Base-by-base conservation (phyloP, 2,329 filamentous ascomycete genomes). In the Tolypocladium tropicale region DNA sequence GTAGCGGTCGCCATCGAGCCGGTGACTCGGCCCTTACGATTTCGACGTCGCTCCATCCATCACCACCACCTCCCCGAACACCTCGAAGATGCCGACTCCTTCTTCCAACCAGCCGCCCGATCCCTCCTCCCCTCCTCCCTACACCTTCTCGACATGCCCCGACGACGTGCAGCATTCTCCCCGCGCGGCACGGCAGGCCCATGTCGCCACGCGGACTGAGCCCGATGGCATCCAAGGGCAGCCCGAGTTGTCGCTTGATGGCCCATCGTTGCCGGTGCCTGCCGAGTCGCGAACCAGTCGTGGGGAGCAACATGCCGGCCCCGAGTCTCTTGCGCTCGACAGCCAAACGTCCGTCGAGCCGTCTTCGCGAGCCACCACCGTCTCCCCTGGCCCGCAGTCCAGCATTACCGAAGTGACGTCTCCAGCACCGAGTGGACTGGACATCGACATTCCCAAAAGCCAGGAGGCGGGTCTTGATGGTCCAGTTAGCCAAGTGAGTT, bases 21-120 rank as follows among this genome's bases (percentile, higher is more conserved):
- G 3, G 23, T 16, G 16, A 34, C 25, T 39, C 23, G 23, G 39
- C 21, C 32, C 25, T 39, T 41, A 12, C 49, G 50, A 32, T 32
- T 18, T 25, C 30, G 33, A 48, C 32, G 25, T 25, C 30, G n/a
- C 39, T 56, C 52, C 41, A 50, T 49, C 52, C 52, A 54, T 30
- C 32, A 55, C 28, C 14, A 30, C 52, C 18, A 10, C 18, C 28
- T 11, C 39, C 10, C 14, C 30, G 43, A 2, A 33, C 10, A 21
- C 52, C 28, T 43, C 49, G 56, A 72, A 56, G 60, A 78, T 78
- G 75, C 75, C 75, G 59, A 77, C 75, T 28, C 75, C 75, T 56
- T 76, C 75, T 18, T 70, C 72, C 54, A 73, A 74, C 62, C 70
- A 68, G 57, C 70, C 70, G 51, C 67, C 72, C 49, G 67, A 71